Conservation (phyloP, 192 early-diverging fungal genomes). For the Mortierella antarctica region DNA sequence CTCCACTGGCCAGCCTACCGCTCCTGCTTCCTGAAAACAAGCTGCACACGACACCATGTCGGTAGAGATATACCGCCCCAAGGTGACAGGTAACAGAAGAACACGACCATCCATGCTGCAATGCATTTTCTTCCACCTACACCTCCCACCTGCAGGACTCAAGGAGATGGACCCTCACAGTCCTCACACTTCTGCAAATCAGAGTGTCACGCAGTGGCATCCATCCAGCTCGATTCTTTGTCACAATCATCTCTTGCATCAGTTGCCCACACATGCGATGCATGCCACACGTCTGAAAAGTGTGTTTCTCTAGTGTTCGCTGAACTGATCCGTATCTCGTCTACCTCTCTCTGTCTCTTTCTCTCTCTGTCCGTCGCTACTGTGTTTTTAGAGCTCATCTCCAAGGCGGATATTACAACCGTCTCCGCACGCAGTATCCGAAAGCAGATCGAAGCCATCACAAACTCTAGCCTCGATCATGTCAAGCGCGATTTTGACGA, state of each 20-base stretch:
- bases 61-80: conserved; percentile 38
- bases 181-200: too few relatives aligned
- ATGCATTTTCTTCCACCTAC: not conserved
- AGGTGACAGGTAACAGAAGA: conserved; percentile 27
- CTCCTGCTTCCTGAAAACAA: not conserved
- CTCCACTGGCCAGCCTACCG: not conserved
- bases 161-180: not conserved
- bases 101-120: not conserved
- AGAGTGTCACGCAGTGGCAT: too few relatives aligned
- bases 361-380: not conserved
- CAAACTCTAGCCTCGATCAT: conserved; percentile 20
- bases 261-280: not conserved
- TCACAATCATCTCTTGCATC: too few relatives aligned
- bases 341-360: not conserved
- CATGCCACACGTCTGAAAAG: not conserved
- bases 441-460: conserved; percentile 41
- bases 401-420: conserved; percentile 48
- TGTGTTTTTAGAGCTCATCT: conserved; percentile 29
- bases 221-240: too few relatives aligned
- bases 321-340: not conserved
- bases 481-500: conserved; percentile 50
- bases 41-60: conserved; percentile 4
- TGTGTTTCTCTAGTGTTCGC: not conserved
- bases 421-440: conserved; percentile 52
- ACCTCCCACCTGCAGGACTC: not conserved